phyloP scores from a whole-genome alignment of 2,329 filamentous ascomycete genomes.

The Epichloe baconii region DNA sequence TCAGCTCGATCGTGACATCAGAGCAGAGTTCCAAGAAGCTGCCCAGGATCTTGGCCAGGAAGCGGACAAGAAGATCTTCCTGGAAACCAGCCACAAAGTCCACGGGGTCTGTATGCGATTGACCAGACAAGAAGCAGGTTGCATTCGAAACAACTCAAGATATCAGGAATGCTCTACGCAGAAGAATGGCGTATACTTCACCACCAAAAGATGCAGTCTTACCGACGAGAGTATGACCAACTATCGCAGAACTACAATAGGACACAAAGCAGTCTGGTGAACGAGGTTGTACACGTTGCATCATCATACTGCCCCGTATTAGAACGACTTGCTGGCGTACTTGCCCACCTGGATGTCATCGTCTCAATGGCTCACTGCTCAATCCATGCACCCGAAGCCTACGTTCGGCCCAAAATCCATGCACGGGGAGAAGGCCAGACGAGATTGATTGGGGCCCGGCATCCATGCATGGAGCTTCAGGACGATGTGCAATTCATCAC shows the following conservation, averaged over 20 bases:
- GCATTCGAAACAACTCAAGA: conserved; percentile 78
- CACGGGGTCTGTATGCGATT: conserved; percentile 95
- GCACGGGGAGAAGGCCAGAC: conserved; percentile 79
- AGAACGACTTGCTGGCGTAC: conserved; percentile 73
- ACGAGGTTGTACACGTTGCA: conserved; percentile 84
- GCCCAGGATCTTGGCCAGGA: conserved; percentile 79
- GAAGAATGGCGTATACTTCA: conserved; percentile 98
- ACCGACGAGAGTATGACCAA: conserved; percentile 86
- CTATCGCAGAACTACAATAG: conserved; percentile 89
- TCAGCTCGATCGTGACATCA: conserved; percentile 69
- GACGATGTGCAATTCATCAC: conserved; percentile 98
- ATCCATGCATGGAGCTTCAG: conserved; percentile 97
- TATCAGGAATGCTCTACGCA: conserved; percentile 96
- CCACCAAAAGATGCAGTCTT: conserved; percentile 68
- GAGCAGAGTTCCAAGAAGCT: conserved; percentile 63
- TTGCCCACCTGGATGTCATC: conserved; percentile 86
- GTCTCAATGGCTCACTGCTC: conserved; percentile 87
- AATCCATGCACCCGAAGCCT: conserved; percentile 82
- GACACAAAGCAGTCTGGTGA: conserved; percentile 81
- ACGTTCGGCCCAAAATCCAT: conserved; percentile 85
- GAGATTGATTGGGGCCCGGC: conserved; percentile 79
- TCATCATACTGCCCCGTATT: conserved; percentile 90
- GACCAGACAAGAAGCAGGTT: conserved; percentile 79
- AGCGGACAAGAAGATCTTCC: conserved; percentile 94
- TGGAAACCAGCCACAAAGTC: conserved; percentile 80